Evolutionary conservation across 2,329 filamentous ascomycete species (phyloP), one percentile per base, ranked within the genome.

Genomic region (Chalaropsis ovoidea): DNA sequence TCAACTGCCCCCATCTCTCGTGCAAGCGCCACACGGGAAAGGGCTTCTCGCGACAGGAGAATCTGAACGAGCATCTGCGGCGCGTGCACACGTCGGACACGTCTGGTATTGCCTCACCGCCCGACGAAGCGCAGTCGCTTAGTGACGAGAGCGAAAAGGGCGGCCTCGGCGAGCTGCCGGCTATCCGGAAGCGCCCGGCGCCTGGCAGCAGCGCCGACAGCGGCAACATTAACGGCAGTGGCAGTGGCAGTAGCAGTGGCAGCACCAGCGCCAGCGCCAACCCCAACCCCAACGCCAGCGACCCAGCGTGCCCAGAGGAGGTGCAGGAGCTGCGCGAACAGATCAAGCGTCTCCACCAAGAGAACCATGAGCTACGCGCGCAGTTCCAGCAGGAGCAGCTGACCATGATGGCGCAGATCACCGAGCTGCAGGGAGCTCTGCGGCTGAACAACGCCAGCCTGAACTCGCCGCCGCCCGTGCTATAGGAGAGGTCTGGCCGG

Each of bases 41-140:
- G 71, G 91, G 91, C 24, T 97, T 97, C 74, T 95, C 92, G 8
- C 85, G 93, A 62, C 89, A 92, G 72, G 93, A 97, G 76, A 97
- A 97, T 71, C 80, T 96, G 3, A 91, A 93, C 73, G 93, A 97
- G 76, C 93, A 97, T 75, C 79, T 96, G 19, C 88, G 93, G 22
- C 86, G 93, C 31, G 89, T 95, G n/a, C 93, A 97, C 73, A 87
- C 82, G 52, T 77, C 78, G 49, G 93, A 97, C 73, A 87, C 82
- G 49, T 77, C 78, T 56, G 76, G 73, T 35, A 70, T 70, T 2
- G 72, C 72, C 1, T 72, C 76, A 4, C 76, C 69, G 58, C 71
- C 72, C 2, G 71, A 72, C 61, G 73, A 76, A 39, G 70, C 70
- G 24, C 74, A 71, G 19, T 73, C 78, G 42, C 76, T 75, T 39